Conservation (phyloP, 148 eudicot genomes). For the Camellia japonica region DNA sequence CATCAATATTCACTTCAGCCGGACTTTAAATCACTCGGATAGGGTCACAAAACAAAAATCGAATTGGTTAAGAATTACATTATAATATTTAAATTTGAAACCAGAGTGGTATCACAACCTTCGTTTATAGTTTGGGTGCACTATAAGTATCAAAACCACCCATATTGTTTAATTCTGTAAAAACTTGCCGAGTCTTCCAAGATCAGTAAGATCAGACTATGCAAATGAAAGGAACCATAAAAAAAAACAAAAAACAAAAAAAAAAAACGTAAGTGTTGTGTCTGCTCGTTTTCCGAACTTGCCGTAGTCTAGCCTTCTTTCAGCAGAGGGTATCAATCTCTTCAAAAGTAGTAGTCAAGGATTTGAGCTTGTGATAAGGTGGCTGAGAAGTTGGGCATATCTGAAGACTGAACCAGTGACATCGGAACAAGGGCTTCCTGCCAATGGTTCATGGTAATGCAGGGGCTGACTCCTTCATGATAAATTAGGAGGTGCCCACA, state of each 20-base stretch:
- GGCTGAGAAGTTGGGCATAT: slow-evolving; percentile 10
- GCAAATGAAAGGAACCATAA: neutral
- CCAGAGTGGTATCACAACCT: neutral
- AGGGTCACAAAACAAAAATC: neutral
- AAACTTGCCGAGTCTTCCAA: slow-evolving; percentile 2
- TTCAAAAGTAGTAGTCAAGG: slow-evolving; percentile 5
- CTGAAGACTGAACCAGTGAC: neutral
- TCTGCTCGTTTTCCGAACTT: neutral
- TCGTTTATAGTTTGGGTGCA: neutral
- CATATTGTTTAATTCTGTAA: neutral
- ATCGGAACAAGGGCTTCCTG: neutral
- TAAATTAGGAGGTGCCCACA: slow-evolving; percentile 54
- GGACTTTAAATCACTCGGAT: neutral
- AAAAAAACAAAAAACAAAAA: neutral
- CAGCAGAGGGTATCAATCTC: neutral
- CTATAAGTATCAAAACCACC: slow-evolving; percentile 10
- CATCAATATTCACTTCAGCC: too few relatives aligned
- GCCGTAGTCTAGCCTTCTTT: slow-evolving; percentile 8
- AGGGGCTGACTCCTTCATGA: slow-evolving; percentile 20
- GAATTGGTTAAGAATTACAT: too few relatives aligned
- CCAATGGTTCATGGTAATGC: slow-evolving; percentile 5
- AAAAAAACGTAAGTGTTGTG: too few relatives aligned
- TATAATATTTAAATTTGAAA: too few relatives aligned
- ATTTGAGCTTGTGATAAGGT: slow-evolving; percentile 2
- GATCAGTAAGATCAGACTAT: slow-evolving; percentile 12